A percentile compares a stretch with the other conserved stretches of the same genome.
Conservation (phyloP, 208 protist genomes). For the Trypanosoma scelopori region DNA sequence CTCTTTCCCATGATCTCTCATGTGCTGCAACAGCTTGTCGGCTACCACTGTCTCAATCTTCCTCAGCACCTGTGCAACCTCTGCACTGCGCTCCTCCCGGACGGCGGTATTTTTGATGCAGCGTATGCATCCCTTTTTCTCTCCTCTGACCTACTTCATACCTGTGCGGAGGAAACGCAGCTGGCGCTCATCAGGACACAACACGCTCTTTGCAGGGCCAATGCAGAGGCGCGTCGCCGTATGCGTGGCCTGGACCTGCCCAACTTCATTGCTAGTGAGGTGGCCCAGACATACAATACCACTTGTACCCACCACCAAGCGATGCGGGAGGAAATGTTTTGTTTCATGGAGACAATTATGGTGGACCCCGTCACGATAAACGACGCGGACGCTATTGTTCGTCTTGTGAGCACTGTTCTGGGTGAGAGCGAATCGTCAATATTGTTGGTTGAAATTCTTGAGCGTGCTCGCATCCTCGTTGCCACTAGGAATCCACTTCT, state of each 20-base stretch:
- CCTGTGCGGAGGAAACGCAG: conserved; percentile 48
- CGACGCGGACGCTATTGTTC: conserved; percentile 57
- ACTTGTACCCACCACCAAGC: conserved; percentile 16
- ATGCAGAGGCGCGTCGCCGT: conserved; percentile 33
- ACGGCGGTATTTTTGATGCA: conserved; percentile 51
- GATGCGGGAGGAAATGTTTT: conserved; percentile 54
- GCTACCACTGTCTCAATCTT: conserved; percentile 28
- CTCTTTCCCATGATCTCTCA: conserved; percentile 70
- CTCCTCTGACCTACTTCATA: conserved; percentile 64
- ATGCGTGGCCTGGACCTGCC: conserved; percentile 56
- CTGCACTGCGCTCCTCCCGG: conserved; percentile 37
- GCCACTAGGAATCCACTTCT: conserved; percentile 41
- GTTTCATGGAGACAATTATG: conserved; percentile 57
- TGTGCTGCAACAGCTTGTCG: conserved; percentile 45
- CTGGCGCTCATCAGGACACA: conserved; percentile 55
- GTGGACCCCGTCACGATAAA: conserved; percentile 53
- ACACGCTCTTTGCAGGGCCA: conserved; percentile 25
- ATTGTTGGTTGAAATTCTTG: conserved; percentile 50
- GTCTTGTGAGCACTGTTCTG: conserved; percentile 14
- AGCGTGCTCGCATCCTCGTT: conserved; percentile 50
- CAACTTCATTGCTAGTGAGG: conserved; percentile 56
- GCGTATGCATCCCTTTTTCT: conserved; percentile 78
- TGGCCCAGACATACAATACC: conserved; percentile 21
- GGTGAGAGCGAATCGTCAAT: conserved; percentile 20
- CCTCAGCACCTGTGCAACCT: conserved; percentile 52